Evolutionary conservation across 345 rosid species (phyloP).

Genomic region (Linum trigynum): DNA sequence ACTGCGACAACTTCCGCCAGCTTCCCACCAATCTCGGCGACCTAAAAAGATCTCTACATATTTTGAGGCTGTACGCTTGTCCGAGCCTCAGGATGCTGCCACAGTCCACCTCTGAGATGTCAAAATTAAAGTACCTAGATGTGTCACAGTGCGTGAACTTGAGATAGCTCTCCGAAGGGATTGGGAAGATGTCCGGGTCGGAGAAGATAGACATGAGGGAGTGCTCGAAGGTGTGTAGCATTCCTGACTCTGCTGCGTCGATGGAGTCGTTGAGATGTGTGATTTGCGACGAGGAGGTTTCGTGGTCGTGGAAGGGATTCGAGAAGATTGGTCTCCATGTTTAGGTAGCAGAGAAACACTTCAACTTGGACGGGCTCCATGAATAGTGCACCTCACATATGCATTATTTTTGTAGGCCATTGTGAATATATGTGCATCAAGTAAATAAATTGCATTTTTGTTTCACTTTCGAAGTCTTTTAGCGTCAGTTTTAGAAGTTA

Average conservation of each 20-base stretch:
- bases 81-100: slow-evolving; percentile 54
- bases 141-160: slow-evolving; percentile 65
- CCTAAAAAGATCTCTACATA: slow-evolving; percentile 32
- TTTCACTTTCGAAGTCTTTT: too few relatives aligned
- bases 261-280: slow-evolving; percentile 48
- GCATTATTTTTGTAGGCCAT: too few relatives aligned
- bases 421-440: too few relatives aligned
- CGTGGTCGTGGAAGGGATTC: slow-evolving; percentile 12
- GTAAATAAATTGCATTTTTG: too few relatives aligned
- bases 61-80: slow-evolving; percentile 71
- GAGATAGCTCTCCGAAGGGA: slow-evolving; percentile 45
- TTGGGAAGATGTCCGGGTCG: slow-evolving; percentile 40
- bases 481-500: too few relatives aligned
- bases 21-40: slow-evolving; percentile 46
- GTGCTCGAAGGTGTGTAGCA: slow-evolving; percentile 31
- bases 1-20: slow-evolving; percentile 60
- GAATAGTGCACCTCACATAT: neutral
- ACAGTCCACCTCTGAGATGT: slow-evolving; percentile 40
- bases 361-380: slow-evolving; percentile 1
- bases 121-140: slow-evolving; percentile 52
- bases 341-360: slow-evolving; percentile 3
- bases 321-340: neutral
- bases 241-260: slow-evolving; percentile 40
- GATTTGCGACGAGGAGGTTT: slow-evolving; percentile 64
- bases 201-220: slow-evolving; percentile 96